phyloP scores from a whole-genome alignment of 2,329 filamentous ascomycete genomes.

The Tolypocladium paradoxum region DNA sequence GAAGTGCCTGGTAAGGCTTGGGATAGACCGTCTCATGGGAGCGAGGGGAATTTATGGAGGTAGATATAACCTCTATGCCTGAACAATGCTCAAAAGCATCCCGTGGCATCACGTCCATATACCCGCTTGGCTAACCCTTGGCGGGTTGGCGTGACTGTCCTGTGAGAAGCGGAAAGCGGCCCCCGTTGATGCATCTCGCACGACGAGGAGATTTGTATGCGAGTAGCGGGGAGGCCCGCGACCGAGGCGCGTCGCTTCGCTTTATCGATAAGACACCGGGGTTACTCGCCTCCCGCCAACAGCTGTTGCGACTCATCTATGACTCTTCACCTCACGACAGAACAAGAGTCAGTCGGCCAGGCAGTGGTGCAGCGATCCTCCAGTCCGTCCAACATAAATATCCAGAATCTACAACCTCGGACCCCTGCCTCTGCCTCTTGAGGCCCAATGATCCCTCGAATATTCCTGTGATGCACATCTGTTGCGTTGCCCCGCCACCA shows the following conservation, averaged over 20 bases:
- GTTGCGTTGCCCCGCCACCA: constrained; percentile 20
- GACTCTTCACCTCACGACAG: constrained; percentile 1
- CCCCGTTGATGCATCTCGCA: neutral
- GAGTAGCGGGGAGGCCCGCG: neutral
- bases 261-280: constrained; percentile 6
- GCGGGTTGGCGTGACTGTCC: neutral
- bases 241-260: neutral
- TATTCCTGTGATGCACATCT: constrained; percentile 9
- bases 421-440: neutral
- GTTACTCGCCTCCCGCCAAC: neutral
- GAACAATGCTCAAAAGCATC: neutral
- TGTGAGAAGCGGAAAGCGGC: neutral
- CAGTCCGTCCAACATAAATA: neutral
- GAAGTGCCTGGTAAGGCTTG: neutral
- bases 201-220: neutral
- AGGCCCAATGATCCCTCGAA: constrained; percentile 17
- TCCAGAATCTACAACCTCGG: too few relatives aligned
- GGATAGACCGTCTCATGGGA: neutral
- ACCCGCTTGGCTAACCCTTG: neutral
- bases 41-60: neutral
- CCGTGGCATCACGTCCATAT: neutral
- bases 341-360: constrained; percentile 5
- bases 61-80: too few relatives aligned
- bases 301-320: neutral
- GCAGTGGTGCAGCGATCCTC: constrained; percentile 1